Evolutionary conservation across 169 alveolate species (phyloP), one percentile per base, ranked within the genome.

Genomic region (Eimeria necatrix): DNA sequence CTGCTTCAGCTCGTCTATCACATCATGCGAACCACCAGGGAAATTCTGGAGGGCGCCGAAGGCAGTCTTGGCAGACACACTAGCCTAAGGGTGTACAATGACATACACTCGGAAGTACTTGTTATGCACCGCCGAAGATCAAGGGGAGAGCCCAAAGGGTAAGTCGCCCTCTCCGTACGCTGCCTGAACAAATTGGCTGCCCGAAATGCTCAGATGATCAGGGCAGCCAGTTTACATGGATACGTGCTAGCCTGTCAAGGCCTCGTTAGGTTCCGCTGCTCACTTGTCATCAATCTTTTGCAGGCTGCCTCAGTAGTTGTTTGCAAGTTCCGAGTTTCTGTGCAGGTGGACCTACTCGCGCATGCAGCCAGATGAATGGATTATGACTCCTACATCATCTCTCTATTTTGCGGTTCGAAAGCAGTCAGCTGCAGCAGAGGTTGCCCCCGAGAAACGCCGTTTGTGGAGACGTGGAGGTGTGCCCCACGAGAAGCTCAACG

Each of bases 21-120:
- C 81, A 83, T 93, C 80, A 41, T 93, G 84, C 51, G 87, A 0
- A 85, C 93, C 0, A 78, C 81, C 49, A 20, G 61, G 49, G 93
- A 93, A 46, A 93, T 93, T 3, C 61, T 85, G 1, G 83, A 85
- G 61, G 74, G 87, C 3, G 95, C 64, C 20, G 94, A 84, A 51
- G 95, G 93, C 73, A 52, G 73, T 49, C 76, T 93, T 16, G 93
- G 93, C 51, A 83, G 86, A 16, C 93, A 84, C 88, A 93, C 70
- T 64, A 84, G 94, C 51, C 93, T 93, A 26, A 74, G 95, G 24
- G 93, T 93, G 26, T 93, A 84, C 59, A 93, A 93, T 20, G 95
- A 93, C 89, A 61, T 93, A 12, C 94, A 93, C 68, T 22, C 94
- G 0, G 95, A 93, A 32, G 87, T 93, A 48, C 87, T 93, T 26